phyloP scores from a whole-genome alignment of 345 rosid genomes.

The Acer negundo region DNA sequence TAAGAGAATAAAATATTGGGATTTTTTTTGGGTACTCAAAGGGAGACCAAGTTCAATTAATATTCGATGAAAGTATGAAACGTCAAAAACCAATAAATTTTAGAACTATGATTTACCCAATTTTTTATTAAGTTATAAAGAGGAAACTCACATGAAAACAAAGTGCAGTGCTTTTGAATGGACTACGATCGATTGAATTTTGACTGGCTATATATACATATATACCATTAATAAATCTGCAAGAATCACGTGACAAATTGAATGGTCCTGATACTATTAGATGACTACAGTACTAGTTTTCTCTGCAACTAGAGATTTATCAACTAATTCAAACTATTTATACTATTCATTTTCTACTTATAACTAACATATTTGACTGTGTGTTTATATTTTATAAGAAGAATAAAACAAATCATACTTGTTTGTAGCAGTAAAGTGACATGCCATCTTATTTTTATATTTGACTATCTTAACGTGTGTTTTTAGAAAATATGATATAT shows the following conservation, averaged over 20 bases:
- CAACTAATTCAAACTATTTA: neutral
- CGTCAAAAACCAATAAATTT: neutral
- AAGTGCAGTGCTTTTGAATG: slow-evolving; percentile 11
- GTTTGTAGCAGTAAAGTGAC: neutral
- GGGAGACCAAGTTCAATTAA: slow-evolving; percentile 24
- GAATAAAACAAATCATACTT: neutral
- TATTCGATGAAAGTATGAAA: neutral
- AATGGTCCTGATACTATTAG: neutral
- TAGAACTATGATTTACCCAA: neutral
- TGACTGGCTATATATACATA: neutral
- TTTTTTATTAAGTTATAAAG: neutral
- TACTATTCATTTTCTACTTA: neutral
- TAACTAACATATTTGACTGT: neutral
- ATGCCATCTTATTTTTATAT: too few relatives aligned
- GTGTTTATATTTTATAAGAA: neutral
- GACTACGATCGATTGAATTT: neutral
- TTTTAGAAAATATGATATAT: too few relatives aligned
- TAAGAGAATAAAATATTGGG: neutral
- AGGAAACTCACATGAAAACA: neutral
- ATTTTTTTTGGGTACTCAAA: neutral
- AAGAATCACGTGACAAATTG: slow-evolving; percentile 19
- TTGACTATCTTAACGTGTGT: too few relatives aligned
- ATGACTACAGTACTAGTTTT: neutral
- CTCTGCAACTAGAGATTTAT: neutral
- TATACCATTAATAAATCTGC: neutral